Conservation (phyloP, 2,329 filamentous ascomycete species). For the Dactylellina parvicollis region DNA sequence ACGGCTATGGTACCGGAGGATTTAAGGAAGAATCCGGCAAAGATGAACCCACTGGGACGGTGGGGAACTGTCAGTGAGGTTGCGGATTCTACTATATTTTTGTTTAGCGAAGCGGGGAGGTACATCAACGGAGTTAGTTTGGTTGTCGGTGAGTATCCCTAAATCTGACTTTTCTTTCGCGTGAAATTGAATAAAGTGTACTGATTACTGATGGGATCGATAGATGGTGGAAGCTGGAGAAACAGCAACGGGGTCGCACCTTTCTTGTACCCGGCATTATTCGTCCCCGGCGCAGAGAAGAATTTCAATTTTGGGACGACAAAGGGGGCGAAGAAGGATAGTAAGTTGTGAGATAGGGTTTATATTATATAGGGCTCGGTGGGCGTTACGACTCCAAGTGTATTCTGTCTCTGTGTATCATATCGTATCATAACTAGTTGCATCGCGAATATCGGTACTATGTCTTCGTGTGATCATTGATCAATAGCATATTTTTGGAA, state of each 20-base stretch:
- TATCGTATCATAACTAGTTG: neutral
- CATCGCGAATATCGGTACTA: too few species aligned
- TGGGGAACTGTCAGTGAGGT: slow-evolving; percentile 86
- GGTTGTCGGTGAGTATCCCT: slow-evolving; percentile 71
- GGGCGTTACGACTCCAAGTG: neutral
- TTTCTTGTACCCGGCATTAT: slow-evolving; percentile 39
- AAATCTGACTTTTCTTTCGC: too few species aligned
- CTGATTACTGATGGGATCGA: slow-evolving; percentile 5
- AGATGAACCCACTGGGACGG: slow-evolving; percentile 75
- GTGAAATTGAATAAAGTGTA: slow-evolving; percentile 16
- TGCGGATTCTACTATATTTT: slow-evolving; percentile 87
- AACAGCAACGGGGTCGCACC: slow-evolving; percentile 24
- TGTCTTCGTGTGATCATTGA: too few species aligned
- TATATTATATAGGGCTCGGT: neutral
- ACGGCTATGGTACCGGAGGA: slow-evolving; percentile 59
- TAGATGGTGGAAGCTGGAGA: slow-evolving; percentile 49
- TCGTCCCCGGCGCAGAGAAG: slow-evolving; percentile 36
- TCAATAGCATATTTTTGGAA: too few species aligned
- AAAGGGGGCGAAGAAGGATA: slow-evolving; percentile 45
- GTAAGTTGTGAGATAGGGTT: slow-evolving; percentile 27
- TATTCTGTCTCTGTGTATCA: neutral
- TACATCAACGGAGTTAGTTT: slow-evolving; percentile 85
- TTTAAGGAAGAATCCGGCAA: slow-evolving; percentile 59
- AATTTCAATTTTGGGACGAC: slow-evolving; percentile 32
- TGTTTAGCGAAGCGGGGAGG: slow-evolving; percentile 85